Conservation (phyloP, 106 monocot species). For the Narthecium ossifragum region DNA sequence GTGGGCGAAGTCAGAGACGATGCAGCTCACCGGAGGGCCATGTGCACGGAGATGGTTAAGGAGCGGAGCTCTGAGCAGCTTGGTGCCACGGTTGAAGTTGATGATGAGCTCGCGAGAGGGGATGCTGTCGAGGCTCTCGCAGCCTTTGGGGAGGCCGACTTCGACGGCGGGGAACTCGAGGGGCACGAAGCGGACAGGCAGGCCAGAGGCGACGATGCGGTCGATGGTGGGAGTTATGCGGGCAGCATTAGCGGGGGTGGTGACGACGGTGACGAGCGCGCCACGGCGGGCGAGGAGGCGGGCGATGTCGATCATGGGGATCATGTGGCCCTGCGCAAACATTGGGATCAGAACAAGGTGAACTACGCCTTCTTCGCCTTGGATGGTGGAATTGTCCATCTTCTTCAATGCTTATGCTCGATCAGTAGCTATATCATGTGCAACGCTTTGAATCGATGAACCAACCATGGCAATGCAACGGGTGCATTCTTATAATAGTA, state of each 20-base stretch:
- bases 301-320: slow-evolving; percentile 42
- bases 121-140: slow-evolving; percentile 4
- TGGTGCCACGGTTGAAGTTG: slow-evolving; percentile 2
- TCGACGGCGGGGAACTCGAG: slow-evolving; percentile 16
- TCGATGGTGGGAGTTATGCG: slow-evolving; percentile 1
- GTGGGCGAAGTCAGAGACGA: background rate
- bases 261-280: slow-evolving; percentile 20
- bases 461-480: too few species aligned
- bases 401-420: too few species aligned
- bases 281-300: slow-evolving; percentile 19
- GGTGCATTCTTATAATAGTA: too few species aligned
- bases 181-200: slow-evolving; percentile 17
- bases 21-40: background rate
- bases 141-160: slow-evolving; percentile 25
- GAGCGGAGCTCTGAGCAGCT: background rate
- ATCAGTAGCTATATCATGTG: too few species aligned
- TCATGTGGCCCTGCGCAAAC: slow-evolving; percentile 30
- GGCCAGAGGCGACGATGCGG: slow-evolving; percentile 1
- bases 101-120: slow-evolving; percentile 1
- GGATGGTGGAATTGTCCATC: too few species aligned
- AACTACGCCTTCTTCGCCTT: too few species aligned
- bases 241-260: slow-evolving; percentile 22
- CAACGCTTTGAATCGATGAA: too few species aligned
- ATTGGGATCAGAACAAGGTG: slow-evolving; percentile 28
- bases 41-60: background rate